Percentiles rank a stretch among this genome's conserved stretches.
Conservation (phyloP, 108 stramenopile genomes). For the Conticribra guillardii region DNA sequence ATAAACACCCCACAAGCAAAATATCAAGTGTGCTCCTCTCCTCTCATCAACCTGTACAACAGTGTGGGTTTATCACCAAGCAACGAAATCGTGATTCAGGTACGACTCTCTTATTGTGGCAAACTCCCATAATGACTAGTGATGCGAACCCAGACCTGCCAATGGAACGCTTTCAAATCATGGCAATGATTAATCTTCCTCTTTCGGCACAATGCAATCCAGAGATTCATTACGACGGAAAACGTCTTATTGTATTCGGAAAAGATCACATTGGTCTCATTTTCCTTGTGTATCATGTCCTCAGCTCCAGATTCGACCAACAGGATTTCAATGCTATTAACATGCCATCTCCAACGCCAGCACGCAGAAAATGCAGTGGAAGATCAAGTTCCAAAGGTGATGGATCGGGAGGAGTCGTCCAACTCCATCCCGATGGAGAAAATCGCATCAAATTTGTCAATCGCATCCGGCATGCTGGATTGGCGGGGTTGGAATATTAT, state of each 20-base stretch:
- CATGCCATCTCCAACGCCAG: conserved; percentile 15
- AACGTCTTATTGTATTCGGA: conserved; percentile 67
- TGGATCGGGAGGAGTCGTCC: conserved; percentile 48
- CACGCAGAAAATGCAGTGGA: not conserved
- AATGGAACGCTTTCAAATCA: conserved; percentile 39
- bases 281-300: conserved; percentile 67
- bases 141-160: not conserved
- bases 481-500: conserved; percentile 62
- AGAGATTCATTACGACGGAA: conserved; percentile 61
- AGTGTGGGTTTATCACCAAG: conserved; percentile 65
- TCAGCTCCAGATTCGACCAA: conserved; percentile 41
- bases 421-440: conserved; percentile 18
- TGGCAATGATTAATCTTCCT: conserved; percentile 60
- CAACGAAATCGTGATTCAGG: conserved; percentile 52
- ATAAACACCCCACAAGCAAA: conserved; percentile 46
- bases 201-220: conserved; percentile 59
- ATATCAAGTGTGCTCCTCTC: conserved; percentile 48
- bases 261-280: conserved; percentile 72
- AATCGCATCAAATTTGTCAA: conserved; percentile 51
- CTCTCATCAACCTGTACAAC: conserved; percentile 47
- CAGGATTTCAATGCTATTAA: conserved; percentile 12
- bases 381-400: conserved; percentile 7
- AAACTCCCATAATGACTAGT: conserved; percentile 20
- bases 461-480: conserved; percentile 63
- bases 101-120: conserved; percentile 63